These are phyloP conservation scores for Penicillium frequentans DNA, from an alignment of 2,329 filamentous ascomycete species.

Conservation along the genomic window DNA sequence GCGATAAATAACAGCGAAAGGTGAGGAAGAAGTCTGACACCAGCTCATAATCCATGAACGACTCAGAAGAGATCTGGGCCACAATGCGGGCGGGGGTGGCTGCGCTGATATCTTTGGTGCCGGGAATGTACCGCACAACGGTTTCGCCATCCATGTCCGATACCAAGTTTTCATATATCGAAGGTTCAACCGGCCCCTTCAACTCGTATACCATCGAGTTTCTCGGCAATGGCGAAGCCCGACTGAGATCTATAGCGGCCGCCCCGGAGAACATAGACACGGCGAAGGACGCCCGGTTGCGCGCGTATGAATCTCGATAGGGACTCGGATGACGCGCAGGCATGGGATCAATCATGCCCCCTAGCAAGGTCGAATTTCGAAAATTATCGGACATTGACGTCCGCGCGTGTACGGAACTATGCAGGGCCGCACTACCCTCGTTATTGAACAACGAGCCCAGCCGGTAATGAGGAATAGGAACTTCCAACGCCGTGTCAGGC, in stretches of 20 bases:
- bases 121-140: conserved; percentile 77
- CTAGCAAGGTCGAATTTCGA: conserved; percentile 61
- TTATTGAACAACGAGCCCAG: conserved; percentile 78
- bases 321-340: conserved; percentile 24
- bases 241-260: conserved; percentile 32
- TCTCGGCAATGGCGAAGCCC: conserved; percentile 33
- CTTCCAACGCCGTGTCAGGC: conserved; percentile 62
- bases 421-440: conserved; percentile 72
- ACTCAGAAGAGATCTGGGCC: conserved; percentile 93
- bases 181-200: conserved; percentile 62
- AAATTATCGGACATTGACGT: conserved; percentile 70
- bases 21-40: conserved; percentile 98
- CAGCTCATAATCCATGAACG: conserved; percentile 93
- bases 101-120: conserved; percentile 74
- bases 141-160: conserved; percentile 77
- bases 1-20: conserved; percentile 81
- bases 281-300: conserved; percentile 34
- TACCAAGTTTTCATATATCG: conserved; percentile 78
- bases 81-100: conserved; percentile 89
- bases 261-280: conserved; percentile 39
- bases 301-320: conserved; percentile 26
- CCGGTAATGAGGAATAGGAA: conserved; percentile 80
- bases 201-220: conserved; percentile 47
- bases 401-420: conserved; percentile 72
- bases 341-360: conserved; percentile 27